Conservation (phyloP, 805 yeast genomes). For the Clavispora carvajalis region DNA sequence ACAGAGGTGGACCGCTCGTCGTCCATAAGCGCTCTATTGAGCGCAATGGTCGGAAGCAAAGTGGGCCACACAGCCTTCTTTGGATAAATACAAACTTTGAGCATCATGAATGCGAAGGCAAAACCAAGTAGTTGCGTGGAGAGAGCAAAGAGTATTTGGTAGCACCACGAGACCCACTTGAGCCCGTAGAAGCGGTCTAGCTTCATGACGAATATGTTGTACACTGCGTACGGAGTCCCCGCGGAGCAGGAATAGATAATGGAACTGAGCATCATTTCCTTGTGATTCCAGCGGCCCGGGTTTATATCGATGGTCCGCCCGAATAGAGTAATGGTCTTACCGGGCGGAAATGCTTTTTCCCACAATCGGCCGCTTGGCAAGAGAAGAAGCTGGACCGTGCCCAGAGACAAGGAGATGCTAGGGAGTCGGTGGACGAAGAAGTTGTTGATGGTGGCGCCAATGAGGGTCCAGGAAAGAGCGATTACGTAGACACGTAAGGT, state of each 20-base stretch:
- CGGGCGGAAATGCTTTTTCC: slow-evolving; percentile 26
- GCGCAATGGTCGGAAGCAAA: slow-evolving; percentile 38
- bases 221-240: slow-evolving; percentile 38
- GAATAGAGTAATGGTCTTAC: slow-evolving; percentile 18
- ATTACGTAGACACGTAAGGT: slow-evolving; percentile 54
- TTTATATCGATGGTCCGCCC: slow-evolving; percentile 26
- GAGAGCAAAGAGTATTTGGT: slow-evolving; percentile 46
- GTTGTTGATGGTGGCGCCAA: slow-evolving; percentile 52
- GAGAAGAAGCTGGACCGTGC: slow-evolving; percentile 36
- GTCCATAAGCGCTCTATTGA: slow-evolving; percentile 36
- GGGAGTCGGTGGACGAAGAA: slow-evolving; percentile 55
- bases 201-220: slow-evolving; percentile 41
- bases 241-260: slow-evolving; percentile 40
- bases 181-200: slow-evolving; percentile 37
- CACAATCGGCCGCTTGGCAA: slow-evolving; percentile 37
- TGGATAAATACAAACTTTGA: slow-evolving; percentile 47
- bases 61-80: slow-evolving; percentile 42
- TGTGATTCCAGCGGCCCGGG: slow-evolving; percentile 41
- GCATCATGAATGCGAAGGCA: slow-evolving; percentile 61
- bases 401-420: slow-evolving; percentile 35
- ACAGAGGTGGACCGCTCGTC: slow-evolving; percentile 19
- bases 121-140: slow-evolving; percentile 62
- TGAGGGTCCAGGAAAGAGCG: slow-evolving; percentile 46
- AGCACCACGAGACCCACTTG: slow-evolving; percentile 45
- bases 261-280: slow-evolving; percentile 42